phyloP scores from a whole-genome alignment of 257 asterid species.

The Nicotiana paniculata region DNA sequence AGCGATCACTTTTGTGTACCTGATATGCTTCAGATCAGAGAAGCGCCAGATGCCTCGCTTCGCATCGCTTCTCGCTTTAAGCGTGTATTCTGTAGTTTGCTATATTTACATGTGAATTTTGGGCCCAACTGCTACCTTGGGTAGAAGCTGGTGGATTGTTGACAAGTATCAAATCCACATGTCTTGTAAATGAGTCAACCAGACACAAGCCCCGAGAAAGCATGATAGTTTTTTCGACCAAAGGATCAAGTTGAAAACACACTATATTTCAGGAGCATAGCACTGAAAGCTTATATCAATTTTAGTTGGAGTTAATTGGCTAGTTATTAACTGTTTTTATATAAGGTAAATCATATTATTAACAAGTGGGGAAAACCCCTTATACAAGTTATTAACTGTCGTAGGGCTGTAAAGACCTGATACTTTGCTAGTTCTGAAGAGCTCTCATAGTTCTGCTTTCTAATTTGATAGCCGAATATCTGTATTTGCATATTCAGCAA shows the following conservation, averaged over 20 bases:
- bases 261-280: background rate
- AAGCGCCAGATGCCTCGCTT: too few relatives aligned
- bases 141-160: background rate
- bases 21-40: too few relatives aligned
- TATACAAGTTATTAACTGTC: background rate
- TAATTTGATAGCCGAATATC: background rate
- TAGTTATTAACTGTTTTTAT: background rate
- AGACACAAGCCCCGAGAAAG: background rate
- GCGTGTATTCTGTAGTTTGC: background rate
- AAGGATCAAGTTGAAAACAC: background rate
- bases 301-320: slow-evolving; percentile 1
- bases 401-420: background rate
- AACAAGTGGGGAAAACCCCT: too few relatives aligned
- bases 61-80: too few relatives aligned
- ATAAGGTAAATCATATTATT: too few relatives aligned
- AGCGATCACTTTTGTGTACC: too few relatives aligned
- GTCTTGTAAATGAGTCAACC: background rate
- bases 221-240: background rate
- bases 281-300: background rate
- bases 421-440: background rate
- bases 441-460: background rate
- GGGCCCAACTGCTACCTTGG: background rate
- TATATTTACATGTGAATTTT: background rate
- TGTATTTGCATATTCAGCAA: slow-evolving; percentile 1
- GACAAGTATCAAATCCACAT: background rate